A percentile compares a stretch with the other conserved stretches of the same genome.
These are phyloP conservation scores for Asterophora lycoperdoides DNA, from an alignment of 768 basidiomycete genomes.

Conservation along the genomic window DNA sequence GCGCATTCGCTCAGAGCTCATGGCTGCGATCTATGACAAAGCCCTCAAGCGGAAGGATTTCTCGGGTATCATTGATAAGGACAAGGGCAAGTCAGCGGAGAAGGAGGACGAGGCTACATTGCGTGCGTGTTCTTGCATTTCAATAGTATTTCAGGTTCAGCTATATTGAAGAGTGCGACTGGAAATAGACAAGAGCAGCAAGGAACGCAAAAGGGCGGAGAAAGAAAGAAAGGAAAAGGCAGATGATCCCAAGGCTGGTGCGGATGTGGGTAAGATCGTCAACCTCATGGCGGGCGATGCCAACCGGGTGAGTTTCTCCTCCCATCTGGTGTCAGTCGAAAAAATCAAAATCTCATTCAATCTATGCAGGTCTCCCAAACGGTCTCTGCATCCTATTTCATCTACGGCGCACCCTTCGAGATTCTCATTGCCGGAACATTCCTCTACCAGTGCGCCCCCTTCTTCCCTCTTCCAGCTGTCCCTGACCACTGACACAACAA, in stretches of 20 bases:
- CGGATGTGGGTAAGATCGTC: conserved; percentile 87
- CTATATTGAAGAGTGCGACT: no score
- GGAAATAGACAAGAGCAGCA: conserved; percentile 1
- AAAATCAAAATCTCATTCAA: not conserved
- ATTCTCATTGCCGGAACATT: conserved; percentile 68
- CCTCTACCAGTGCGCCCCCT: conserved; percentile 64
- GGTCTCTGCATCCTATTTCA: conserved; percentile 53
- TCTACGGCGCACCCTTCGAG: conserved; percentile 78
- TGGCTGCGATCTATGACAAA: conserved; percentile 87
- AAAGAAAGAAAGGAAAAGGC: conserved; percentile 37
- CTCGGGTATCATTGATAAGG: conserved; percentile 65
- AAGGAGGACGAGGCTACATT: conserved; percentile 39
- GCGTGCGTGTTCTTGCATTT: no score
- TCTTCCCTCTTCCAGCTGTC: not conserved
- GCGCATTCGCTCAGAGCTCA: conserved; percentile 72
- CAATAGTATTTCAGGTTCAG: not conserved
- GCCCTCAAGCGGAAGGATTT: conserved; percentile 79
- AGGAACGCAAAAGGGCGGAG: conserved; percentile 31
- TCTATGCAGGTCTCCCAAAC: conserved; percentile 43
- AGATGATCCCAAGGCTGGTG: conserved; percentile 66
- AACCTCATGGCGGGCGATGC: conserved; percentile 85
- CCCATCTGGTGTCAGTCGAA: not conserved
- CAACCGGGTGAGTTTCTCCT: conserved; percentile 38
- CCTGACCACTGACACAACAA: not conserved
- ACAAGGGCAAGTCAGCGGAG: conserved; percentile 27